Evolutionary conservation across 2,329 filamentous ascomycete genomes (phyloP).

Genomic region (Diplodia sapinea): DNA sequence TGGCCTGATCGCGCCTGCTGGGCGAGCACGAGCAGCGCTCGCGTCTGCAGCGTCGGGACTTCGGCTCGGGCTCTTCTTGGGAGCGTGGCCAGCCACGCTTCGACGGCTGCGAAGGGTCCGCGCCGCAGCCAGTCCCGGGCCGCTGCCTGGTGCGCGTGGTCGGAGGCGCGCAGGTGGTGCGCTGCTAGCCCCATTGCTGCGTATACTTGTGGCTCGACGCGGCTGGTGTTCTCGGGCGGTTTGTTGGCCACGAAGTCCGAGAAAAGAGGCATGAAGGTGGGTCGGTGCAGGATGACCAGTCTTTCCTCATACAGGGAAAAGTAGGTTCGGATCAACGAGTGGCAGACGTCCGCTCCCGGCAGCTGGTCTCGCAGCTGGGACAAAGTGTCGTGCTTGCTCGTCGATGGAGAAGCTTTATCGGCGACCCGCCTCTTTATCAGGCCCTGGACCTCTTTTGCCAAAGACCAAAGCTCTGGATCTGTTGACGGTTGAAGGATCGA

Average conservation of each 20-base stretch:
- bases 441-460: conserved; percentile 37
- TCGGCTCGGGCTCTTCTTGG: not conserved
- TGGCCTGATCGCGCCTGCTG: not conserved
- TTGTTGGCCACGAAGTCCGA: conserved; percentile 34
- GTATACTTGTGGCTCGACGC: conserved; percentile 16
- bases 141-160: not conserved
- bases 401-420: not conserved
- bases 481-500: conserved; percentile 11
- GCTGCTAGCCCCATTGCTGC: conserved; percentile 36
- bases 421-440: conserved; percentile 33
- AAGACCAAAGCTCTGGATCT: conserved; percentile 35
- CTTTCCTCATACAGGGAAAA: conserved; percentile 37
- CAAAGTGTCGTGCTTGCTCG: not conserved
- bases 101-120: conserved; percentile 33
- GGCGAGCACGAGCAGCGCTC: not conserved
- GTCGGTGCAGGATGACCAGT: conserved; percentile 37
- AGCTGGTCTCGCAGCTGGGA: not conserved
- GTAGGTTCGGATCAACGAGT: conserved; percentile 36
- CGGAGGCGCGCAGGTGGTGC: conserved; percentile 35
- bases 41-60: not conserved
- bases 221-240: no score
- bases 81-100: not conserved
- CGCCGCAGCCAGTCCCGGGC: not conserved
- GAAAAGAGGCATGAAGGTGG: conserved; percentile 38
- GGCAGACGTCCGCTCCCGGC: conserved; percentile 8